Evolutionary conservation across 148 eudicot species (phyloP), one percentile per base, ranked within the genome.

Genomic region (Amaranthus hypochondriacus): DNA sequence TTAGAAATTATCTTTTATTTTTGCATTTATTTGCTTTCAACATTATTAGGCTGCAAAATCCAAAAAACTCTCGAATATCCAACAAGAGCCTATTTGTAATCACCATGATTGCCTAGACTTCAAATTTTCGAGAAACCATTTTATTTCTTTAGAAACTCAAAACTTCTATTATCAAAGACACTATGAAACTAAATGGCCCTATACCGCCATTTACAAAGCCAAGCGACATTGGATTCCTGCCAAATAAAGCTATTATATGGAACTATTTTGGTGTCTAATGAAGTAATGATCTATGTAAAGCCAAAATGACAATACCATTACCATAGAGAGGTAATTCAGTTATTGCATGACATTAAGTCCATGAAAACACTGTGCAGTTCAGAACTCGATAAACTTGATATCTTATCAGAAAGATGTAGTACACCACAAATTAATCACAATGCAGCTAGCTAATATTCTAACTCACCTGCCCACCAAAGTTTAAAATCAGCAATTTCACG

Each of bases 391-490:
- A 10, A 53, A 51, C 43, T 51, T 50, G 39, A 2, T 28, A n/a
- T 14, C 0, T 48, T 18, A 12, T 18, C 18, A 44, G 10, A 59
- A 59, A 59, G 42, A 18, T 59, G 28, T 8, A 59, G 11, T 9
- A 6, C 42, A 59, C 62, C 5, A 0, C 4, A 13, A 60, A 15
- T 28, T 28, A 28, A 11, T 50, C 11, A 59, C 44, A 68, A 28
- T 39, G 5, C 70, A 56, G 15, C 64, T 44, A 56, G 13, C 15
- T 66, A 48, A 53, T 11, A 54, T 68, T 43, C 65, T 69, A 80
- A 76, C 65, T 63, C 71, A 94, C 98, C 90, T 94, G 98, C 56
- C 98, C 98, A 62, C 99, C 99, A 86, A 95, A 95, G 76, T 95
- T 95, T 49, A 95, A 85, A 76, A 95, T 86, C 71, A 95, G 90